Evolutionary conservation across 176 grass and related monocot genomes (phyloP), one percentile per base, ranked within the genome.

Genomic region (Lolium multiflorum): DNA sequence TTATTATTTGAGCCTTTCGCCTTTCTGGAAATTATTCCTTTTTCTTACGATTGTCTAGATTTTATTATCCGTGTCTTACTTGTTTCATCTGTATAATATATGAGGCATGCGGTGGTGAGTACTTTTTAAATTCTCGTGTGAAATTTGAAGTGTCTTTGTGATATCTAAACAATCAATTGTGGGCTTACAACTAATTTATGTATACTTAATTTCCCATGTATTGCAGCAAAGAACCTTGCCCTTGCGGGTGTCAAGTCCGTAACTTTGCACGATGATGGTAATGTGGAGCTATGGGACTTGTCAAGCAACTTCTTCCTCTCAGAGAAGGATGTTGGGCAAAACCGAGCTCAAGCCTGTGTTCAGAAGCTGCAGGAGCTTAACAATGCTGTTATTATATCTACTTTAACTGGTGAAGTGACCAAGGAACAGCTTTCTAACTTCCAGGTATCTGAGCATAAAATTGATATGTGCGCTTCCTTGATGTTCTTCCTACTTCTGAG

Each of bases 241-340:
- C 94, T 97, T 41, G 94, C 92, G 14, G 92, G 94, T 78, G 94
- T 97, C 12, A 97, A 92, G 71, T 97, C 94, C 7, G 86, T 97
- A 70, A 94, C 86, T 54, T 85, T 97, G 60, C 90, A 97, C 41
- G 92, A 97, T 82, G 88, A 94, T 67, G 76, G 72, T n/a, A 79
- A 92, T 57, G 94, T 92, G 10, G 90, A 97, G 54, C 25, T 97
- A 71, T 94, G 92, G 92, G 92, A 97, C 83, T 86, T 97, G 41
- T 92, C 95, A 67, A 77, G 90, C 62, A 97, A 92, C 78, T 97
- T 97, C 62, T 94, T 94, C 81, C 89, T 97, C 72, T 92, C 90
- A 69, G 92, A 97, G 71, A 89, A 88, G 75, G 94, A 94, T 84
- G 60, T 97, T 86, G 90, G 88, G 31, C 81, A 88, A 81, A 81